Base-by-base conservation (phyloP, 75 land plant species). In the Ceratopteris richardii region DNA sequence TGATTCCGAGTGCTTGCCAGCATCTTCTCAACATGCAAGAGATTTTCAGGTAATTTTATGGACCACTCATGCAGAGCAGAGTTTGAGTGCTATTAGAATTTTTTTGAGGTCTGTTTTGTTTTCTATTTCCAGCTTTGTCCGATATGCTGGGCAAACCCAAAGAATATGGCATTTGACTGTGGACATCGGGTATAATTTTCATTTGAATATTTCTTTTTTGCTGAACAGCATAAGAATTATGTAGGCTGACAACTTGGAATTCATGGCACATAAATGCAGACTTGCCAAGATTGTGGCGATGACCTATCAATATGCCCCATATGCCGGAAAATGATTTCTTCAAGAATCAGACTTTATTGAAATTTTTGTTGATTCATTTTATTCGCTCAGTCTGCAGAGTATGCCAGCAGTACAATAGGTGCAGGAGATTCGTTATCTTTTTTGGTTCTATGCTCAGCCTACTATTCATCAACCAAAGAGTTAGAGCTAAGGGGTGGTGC, bases 91-190 rank as follows among this genome's bases (percentile, higher is more conserved):
- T 14, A 40, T 14, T 10, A 10, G 42, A 40, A 10, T 40, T 40
- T 40, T 14, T 10, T 9, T 40, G 9, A 14, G 42, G 9, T 10
- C 42, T 40, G 42, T 14, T 40, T 40, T 40, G 14, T 44, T 13
- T 1, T 59, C 24, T 37, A 61, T 46, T 31, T 56, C 18, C 80
- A 79, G 86, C 36, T 60, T 20, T 88, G 94, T 56, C 84, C 86
- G 6, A 65, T 82, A 3, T 88, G 94, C 54, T 24, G 74, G 2
- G 30, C 21, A 18, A 65, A 69, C 23, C 43, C 46, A 24, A 88
- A 77, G 69, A 65, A 88, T 44, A 70, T 86, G 65, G 94, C 91
- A 0, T 86, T 88, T 62, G 80, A 82, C 41, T 88, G 94, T 63
- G 94, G 94, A 1, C 84, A 81, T 65, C 84, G 74, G 84, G 81